These are phyloP conservation scores for Podospora pseudocomata DNA, from an alignment of 495 filamentous ascomycete genomes.

Conservation along the genomic window DNA sequence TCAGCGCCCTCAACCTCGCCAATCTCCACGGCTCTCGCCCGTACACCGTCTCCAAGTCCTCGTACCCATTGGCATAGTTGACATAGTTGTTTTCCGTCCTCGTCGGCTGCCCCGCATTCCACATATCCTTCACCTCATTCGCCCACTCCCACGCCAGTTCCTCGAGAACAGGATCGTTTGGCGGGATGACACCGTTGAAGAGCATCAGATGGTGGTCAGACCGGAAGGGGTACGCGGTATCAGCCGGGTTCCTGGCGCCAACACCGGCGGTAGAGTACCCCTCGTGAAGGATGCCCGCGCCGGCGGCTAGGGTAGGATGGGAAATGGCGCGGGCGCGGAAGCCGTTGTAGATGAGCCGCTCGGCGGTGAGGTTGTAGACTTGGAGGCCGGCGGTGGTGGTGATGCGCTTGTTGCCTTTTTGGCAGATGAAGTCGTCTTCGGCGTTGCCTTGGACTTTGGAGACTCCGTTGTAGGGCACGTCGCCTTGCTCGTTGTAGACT, in stretches of 20 bases:
- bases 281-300: conserved; percentile 36
- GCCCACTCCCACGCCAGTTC: conserved; percentile 6
- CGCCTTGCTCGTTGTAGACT: conserved; percentile 11
- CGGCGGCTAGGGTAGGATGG: conserved; percentile 19
- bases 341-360: conserved; percentile 25
- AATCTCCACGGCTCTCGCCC: conserved; percentile 46
- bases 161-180: neutral
- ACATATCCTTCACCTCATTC: conserved; percentile 5
- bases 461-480: conserved; percentile 20
- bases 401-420: conserved; percentile 6
- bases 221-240: conserved; percentile 40
- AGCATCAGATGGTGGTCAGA: conserved; percentile 15
- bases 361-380: conserved; percentile 22
- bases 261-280: conserved; percentile 39
- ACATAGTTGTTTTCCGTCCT: conserved; percentile 31
- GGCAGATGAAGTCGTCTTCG: conserved; percentile 2
- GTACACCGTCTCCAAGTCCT: conserved; percentile 38
- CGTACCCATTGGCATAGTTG: conserved; percentile 47
- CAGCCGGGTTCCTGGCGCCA: conserved; percentile 22
- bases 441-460: conserved; percentile 5
- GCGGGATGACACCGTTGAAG: conserved; percentile 7
- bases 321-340: conserved; percentile 7
- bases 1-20: conserved; percentile 37
- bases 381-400: conserved; percentile 9
- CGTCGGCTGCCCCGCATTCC: conserved; percentile 10